A percentile compares a stretch with the other conserved stretches of the same genome.
Conservation (phyloP, 768 basidiomycete genomes). For the Boletus subcaerulescens region DNA sequence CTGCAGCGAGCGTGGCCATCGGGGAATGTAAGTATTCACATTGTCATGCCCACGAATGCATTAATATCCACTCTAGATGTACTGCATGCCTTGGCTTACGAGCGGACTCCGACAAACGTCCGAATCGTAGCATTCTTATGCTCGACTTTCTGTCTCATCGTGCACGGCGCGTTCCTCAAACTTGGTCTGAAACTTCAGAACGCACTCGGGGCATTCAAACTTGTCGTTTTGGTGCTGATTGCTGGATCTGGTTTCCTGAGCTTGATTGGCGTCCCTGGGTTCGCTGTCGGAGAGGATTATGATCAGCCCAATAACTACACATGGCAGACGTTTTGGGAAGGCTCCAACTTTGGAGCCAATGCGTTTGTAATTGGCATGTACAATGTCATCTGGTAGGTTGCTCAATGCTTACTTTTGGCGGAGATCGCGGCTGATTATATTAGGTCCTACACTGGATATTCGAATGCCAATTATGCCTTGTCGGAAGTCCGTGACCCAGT, state of each 20-base stretch:
- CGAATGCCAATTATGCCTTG: conserved; percentile 71
- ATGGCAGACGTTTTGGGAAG: conserved; percentile 64
- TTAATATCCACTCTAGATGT: conserved; percentile 44
- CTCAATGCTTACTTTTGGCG: background rate
- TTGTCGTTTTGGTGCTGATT: conserved; percentile 52
- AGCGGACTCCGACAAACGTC: conserved; percentile 44
- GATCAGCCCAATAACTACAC: conserved; percentile 54
- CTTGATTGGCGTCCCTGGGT: conserved; percentile 47
- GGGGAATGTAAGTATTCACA: conserved; percentile 58
- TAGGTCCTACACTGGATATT: conserved; percentile 73
- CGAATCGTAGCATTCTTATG: conserved; percentile 55
- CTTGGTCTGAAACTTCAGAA: conserved; percentile 66
- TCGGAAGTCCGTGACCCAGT: conserved; percentile 71
- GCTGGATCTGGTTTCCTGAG: conserved; percentile 53
- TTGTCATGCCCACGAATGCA: background rate
- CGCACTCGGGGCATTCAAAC: conserved; percentile 56
- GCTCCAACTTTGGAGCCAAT: conserved; percentile 51
- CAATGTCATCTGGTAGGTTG: conserved; percentile 62
- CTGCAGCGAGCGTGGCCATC: conserved; percentile 62
- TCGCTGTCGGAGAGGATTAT: conserved; percentile 48
- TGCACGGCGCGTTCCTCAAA: conserved; percentile 53
- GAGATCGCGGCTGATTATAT: background rate
- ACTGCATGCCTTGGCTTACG: conserved; percentile 49
- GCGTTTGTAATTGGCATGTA: conserved; percentile 64
- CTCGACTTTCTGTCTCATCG: conserved; percentile 52